Percentiles rank a stretch among this genome's conserved stretches.
Evolutionary conservation across 2,329 filamentous ascomycete genomes (phyloP).

Genomic region (Scytalidium lignicola): DNA sequence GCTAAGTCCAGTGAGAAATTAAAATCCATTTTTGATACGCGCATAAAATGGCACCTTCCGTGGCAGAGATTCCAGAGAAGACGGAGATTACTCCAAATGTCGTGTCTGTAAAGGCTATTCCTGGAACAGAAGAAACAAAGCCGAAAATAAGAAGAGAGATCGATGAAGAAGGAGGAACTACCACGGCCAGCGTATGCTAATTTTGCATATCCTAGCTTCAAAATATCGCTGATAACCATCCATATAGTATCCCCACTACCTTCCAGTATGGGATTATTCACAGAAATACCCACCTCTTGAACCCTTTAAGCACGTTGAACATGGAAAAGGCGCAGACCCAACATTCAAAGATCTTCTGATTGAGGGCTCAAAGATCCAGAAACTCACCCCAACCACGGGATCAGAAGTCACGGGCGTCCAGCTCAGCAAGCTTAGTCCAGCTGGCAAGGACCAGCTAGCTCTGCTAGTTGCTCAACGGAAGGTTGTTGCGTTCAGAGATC

Average conservation of each 20-base stretch:
- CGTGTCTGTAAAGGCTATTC: slow-evolving; percentile 13
- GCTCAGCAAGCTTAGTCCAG: slow-evolving; percentile 59
- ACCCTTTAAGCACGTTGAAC: slow-evolving; percentile 68
- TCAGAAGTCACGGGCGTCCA: slow-evolving; percentile 68
- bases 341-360: slow-evolving; percentile 64
- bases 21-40: too few relatives aligned
- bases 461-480: slow-evolving; percentile 71
- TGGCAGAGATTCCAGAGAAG: slow-evolving; percentile 16
- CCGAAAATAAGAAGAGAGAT: slow-evolving; percentile 19
- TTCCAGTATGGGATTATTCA: slow-evolving; percentile 61
- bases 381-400: slow-evolving; percentile 70
- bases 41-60: slow-evolving; percentile 26
- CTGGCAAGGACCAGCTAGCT: slow-evolving; percentile 72
- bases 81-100: slow-evolving; percentile 11
- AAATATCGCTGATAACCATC: slow-evolving; percentile 1
- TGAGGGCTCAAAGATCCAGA: slow-evolving; percentile 42
- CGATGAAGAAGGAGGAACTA: slow-evolving; percentile 20
- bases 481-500: slow-evolving; percentile 71
- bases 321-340: slow-evolving; percentile 69
- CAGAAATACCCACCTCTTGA: slow-evolving; percentile 60
- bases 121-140: slow-evolving; percentile 27
- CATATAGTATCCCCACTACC: slow-evolving; percentile 61
- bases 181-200: slow-evolving; percentile 22
- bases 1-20: too few relatives aligned
- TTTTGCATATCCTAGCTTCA: background rate